Evolutionary conservation across 129 eudicot species (phyloP), one percentile per base, ranked within the genome.

Genomic region (Deinandra increscens): DNA sequence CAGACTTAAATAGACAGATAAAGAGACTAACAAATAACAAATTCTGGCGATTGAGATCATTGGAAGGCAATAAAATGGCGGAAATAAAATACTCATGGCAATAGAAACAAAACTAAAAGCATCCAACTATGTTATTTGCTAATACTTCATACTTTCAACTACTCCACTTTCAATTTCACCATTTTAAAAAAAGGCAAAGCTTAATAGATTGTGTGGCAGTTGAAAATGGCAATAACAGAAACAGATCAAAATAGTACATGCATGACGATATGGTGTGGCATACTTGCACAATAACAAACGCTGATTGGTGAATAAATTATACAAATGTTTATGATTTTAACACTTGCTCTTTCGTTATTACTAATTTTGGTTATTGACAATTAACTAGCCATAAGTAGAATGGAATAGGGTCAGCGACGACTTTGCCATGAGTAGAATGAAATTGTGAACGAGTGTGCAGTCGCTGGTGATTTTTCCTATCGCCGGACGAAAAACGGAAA

Each of bases 121-220:
- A 6, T n/a, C 19, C 11, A 56, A 42, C 34, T 18, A 74, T 36
- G 45, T 15, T 65, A 38, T 42, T 18, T 4, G 56, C 14, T 22
- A 26, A 66, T 51, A 55, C 11, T 55, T 55, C 44, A 48, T 70
- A 12, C 39, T 17, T 48, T 64, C 69, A 75, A 75, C 74, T 33
- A 58, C 80, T 75, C 80, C 80, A 75, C 55, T 75, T 34, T 38
- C 2, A 9, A 55, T 55, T 67, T 66, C 23, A 31, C 41, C 58
- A 55, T 55, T 75, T 62, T 75, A 43, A 66, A 56, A 75, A 74
- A 37, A 13, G 4, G 33, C 7, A 75, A 56, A 42, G 46, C 60
- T 66, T 18, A 13, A 14, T 19, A 65, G 48, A 55, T 4, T 75
- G 61, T 46, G 79, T 44, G 73, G 79, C 73, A 75, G 73, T 75